Conservation (phyloP, 2,329 filamentous ascomycete species). For the Golovinomyces cichoracearum region DNA sequence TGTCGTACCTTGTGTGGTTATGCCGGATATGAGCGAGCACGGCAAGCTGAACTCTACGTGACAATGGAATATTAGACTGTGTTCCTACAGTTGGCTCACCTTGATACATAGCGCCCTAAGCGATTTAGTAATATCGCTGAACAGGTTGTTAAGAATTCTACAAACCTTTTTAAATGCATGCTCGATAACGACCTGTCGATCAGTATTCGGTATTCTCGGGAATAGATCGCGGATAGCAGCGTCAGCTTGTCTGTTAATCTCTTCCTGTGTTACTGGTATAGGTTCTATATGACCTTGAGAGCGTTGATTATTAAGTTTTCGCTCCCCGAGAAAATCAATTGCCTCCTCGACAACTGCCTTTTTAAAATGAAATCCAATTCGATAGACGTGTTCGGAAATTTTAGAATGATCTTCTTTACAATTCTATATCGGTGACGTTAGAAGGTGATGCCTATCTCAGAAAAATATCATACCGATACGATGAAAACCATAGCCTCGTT, state of each 20-base stretch:
- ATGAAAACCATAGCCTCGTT: slow-evolving; percentile 38
- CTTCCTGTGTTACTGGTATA: slow-evolving; percentile 30
- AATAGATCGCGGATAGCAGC: slow-evolving; percentile 36
- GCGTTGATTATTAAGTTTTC: slow-evolving; percentile 6
- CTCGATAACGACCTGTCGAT: slow-evolving; percentile 34
- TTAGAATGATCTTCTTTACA: slow-evolving; percentile 11
- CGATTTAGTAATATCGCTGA: slow-evolving; percentile 1
- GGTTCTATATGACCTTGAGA: slow-evolving; percentile 23
- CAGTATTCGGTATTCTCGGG: slow-evolving; percentile 37
- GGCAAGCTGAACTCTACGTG: slow-evolving; percentile 36
- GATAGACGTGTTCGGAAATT: slow-evolving; percentile 24
- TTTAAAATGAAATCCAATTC: slow-evolving; percentile 34
- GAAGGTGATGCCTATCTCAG: neutral
- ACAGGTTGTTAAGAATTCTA: neutral
- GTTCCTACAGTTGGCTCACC: slow-evolving; percentile 32
- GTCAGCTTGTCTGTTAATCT: slow-evolving; percentile 37
- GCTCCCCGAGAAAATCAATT: slow-evolving; percentile 12
- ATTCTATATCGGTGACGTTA: slow-evolving; percentile 1
- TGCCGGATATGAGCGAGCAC: slow-evolving; percentile 41
- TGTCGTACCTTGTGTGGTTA: slow-evolving; percentile 38
- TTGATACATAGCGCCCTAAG: slow-evolving; percentile 24
- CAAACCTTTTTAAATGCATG: slow-evolving; percentile 37
- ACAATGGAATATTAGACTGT: slow-evolving; percentile 27
- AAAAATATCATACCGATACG: slow-evolving; percentile 26
- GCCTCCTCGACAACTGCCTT: slow-evolving; percentile 33